Evolutionary conservation across 1,139 yeast genomes (phyloP).

Genomic region (Debaryomyces udenii): DNA sequence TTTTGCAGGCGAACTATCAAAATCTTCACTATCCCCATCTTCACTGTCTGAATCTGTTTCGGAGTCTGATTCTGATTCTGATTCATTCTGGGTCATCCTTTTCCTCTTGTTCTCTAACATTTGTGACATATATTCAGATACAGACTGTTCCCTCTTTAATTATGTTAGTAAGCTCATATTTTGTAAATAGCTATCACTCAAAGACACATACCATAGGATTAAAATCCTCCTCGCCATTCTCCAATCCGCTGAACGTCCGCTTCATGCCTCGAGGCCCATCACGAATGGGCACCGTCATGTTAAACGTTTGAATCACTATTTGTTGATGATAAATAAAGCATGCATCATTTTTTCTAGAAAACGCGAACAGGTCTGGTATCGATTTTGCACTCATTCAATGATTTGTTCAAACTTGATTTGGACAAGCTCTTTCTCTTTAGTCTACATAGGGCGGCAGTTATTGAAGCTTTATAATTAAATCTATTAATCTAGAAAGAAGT

Average conservation of each 20-base stretch:
- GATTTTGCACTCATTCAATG: no score
- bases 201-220: constrained; percentile 17
- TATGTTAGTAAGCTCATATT: constrained; percentile 13
- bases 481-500: no score
- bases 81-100: constrained; percentile 12
- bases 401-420: no score
- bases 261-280: constrained; percentile 8
- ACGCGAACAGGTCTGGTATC: constrained; percentile 1
- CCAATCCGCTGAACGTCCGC: neutral
- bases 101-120: constrained; percentile 18
- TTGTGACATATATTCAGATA: constrained; percentile 21
- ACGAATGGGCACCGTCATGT: constrained; percentile 8
- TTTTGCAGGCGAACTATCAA: constrained; percentile 32
- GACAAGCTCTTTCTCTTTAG: no score
- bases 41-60: constrained; percentile 8
- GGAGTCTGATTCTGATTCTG: constrained; percentile 12
- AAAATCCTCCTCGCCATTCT: constrained; percentile 8
- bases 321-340: neutral
- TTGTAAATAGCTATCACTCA: neutral
- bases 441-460: no score
- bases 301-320: neutral
- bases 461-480: no score
- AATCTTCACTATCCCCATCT: constrained; percentile 11
- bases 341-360: constrained; percentile 1
- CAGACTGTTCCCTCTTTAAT: constrained; percentile 16